Percentiles rank a stretch among this genome's conserved stretches.
Conservation (phyloP, 805 yeast species). For the Millerozyma miso region DNA sequence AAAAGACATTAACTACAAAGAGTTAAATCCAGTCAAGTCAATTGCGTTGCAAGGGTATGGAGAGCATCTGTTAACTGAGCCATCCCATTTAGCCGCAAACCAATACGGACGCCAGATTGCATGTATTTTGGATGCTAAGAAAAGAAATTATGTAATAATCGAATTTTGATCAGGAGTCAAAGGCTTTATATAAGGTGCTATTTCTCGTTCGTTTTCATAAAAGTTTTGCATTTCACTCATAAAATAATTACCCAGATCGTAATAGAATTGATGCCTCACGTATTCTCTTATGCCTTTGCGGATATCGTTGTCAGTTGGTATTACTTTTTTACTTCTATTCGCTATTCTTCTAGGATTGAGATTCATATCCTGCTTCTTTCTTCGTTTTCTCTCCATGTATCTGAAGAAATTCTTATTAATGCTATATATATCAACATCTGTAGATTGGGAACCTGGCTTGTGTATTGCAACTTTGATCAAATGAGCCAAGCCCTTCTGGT, state of each 20-base stretch:
- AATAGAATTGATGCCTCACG: conserved; percentile 26
- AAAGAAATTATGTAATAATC: conserved; percentile 36
- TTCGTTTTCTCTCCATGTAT: conserved; percentile 22
- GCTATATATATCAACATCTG: neutral
- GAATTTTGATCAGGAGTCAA: conserved; percentile 8
- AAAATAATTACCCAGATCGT: conserved; percentile 15
- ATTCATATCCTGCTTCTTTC: conserved; percentile 6
- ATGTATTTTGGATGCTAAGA: conserved; percentile 38
- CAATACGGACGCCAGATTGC: conserved; percentile 23
- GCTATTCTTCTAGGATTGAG: conserved; percentile 16
- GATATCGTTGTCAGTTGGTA: conserved; percentile 29
- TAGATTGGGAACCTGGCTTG: conserved; percentile 3
- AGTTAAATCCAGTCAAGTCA: neutral
- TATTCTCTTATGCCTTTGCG: conserved; percentile 23
- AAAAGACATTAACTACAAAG: neutral
- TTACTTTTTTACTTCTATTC: conserved; percentile 19
- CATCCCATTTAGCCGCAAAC: conserved; percentile 30
- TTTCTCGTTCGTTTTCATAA: conserved; percentile 14
- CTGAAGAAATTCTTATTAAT: conserved; percentile 23
- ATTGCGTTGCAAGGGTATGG: neutral
- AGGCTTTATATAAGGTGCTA: conserved; percentile 1
- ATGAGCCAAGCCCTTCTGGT: conserved; percentile 10
- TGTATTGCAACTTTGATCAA: conserved; percentile 15
- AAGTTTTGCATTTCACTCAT: conserved; percentile 24
- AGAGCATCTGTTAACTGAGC: conserved; percentile 9